Evolutionary conservation across 495 filamentous ascomycete genomes (phyloP).

Genomic region (Podospora australis): DNA sequence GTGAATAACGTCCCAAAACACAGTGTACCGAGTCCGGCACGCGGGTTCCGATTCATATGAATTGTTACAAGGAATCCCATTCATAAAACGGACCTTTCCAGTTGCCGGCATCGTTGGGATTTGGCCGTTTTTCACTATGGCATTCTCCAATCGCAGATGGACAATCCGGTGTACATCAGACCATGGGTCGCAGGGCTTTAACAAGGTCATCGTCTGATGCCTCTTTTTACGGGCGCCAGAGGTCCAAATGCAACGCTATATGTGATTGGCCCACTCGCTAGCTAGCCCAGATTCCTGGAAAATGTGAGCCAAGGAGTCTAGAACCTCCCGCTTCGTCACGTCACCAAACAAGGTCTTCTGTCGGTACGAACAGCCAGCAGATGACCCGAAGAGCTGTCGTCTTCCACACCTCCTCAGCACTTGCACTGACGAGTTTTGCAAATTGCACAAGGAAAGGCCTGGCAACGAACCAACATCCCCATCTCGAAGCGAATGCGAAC

Average conservation of each 20-base stretch:
- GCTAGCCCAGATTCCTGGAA: slow-evolving; percentile 7
- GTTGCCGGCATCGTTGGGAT: background rate
- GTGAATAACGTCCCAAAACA: too few relatives aligned
- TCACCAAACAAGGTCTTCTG: background rate
- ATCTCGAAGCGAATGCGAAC: too few relatives aligned
- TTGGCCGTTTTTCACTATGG: slow-evolving; percentile 15
- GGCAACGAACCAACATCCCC: background rate
- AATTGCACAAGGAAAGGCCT: background rate
- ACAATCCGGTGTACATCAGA: slow-evolving; percentile 6
- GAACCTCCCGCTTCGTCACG: slow-evolving; percentile 7
- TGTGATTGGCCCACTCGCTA: background rate
- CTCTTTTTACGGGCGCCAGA: too few relatives aligned
- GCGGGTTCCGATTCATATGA: too few relatives aligned
- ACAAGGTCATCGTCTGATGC: slow-evolving; percentile 3
- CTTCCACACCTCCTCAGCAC: background rate
- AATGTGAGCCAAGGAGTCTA: slow-evolving; percentile 6
- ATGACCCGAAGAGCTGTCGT: background rate
- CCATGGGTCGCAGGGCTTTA: slow-evolving; percentile 1
- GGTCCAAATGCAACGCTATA: too few relatives aligned
- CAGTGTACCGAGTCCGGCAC: background rate
- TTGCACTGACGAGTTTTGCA: background rate
- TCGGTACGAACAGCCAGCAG: background rate
- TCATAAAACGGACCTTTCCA: background rate
- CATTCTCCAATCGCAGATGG: slow-evolving; percentile 16
- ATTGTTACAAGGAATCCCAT: slow-evolving; percentile 1